These are phyloP conservation scores for Cyberlindnera xishuangbannaensis DNA, from an alignment of 805 yeast species.

Conservation along the genomic window DNA sequence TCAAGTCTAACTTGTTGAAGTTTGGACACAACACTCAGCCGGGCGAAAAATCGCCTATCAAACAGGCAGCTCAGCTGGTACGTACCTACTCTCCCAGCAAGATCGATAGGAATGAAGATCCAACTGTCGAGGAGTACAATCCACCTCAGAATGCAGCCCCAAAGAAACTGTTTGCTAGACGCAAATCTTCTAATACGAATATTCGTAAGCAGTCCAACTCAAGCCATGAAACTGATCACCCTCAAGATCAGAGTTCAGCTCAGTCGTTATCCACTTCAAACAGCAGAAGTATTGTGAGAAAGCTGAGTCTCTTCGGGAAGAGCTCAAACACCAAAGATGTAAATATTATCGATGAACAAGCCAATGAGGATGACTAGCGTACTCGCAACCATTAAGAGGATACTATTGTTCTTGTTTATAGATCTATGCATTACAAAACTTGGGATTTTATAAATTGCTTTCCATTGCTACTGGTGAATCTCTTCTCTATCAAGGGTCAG, in stretches of 20 bases:
- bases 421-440: no score
- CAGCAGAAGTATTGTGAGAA: slow-evolving; percentile 19
- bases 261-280: slow-evolving; percentile 15
- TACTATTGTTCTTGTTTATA: no score
- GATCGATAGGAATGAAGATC: slow-evolving; percentile 12
- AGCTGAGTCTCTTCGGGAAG: slow-evolving; percentile 22
- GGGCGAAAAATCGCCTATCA: slow-evolving; percentile 18
- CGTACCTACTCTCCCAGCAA: slow-evolving; percentile 13
- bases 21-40: slow-evolving; percentile 25
- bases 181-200: slow-evolving; percentile 14
- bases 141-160: slow-evolving; percentile 10
- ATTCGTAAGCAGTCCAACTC: slow-evolving; percentile 21
- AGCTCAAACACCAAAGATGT: slow-evolving; percentile 11
- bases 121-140: slow-evolving; percentile 17
- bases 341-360: slow-evolving; percentile 19
- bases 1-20: slow-evolving; percentile 29
- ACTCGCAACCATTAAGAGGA: no score
- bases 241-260: slow-evolving; percentile 6
- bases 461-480: no score
- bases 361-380: slow-evolving; percentile 16
- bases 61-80: slow-evolving; percentile 5
- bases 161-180: slow-evolving; percentile 19
- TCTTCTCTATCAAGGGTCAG: no score
- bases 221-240: slow-evolving; percentile 9
- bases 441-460: no score